Base-by-base conservation (phyloP, 257 asterid genomes). In the Solanum medicagineum region DNA sequence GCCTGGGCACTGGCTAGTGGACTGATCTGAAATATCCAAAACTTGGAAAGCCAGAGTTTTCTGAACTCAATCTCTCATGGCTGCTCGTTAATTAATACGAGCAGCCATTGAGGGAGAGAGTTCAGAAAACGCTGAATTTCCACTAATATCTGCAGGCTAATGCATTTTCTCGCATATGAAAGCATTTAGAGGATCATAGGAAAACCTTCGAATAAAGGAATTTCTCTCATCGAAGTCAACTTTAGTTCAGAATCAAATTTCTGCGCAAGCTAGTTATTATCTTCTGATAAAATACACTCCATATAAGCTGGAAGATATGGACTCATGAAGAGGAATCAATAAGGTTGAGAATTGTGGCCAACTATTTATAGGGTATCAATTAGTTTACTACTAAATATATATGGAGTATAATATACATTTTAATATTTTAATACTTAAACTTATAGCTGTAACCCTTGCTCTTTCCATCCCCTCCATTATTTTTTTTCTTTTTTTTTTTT, bases 81-180 rank as follows among this genome's bases (percentile, higher is more conserved):
- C 84, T 51, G 55, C 56, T 60, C 79, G 24, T 17, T 44, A 17
- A 44, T 47, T 36, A 19, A 22, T 51, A 70, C 15, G 16, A 1
- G 83, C 62, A 65, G 89, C 89, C 90, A 85, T 81, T 88, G 90
- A 88, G 90, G 90, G 90, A 88, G 90, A 88, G 89, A 86, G 89
- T 88, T 88, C 90, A 88, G 86, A 81, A 79, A 84, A 86, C 79
- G 4, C 89, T 87, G 29, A 26, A 49, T 86, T n/a, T n/a, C 81
- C 81, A 74, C n/a, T 42, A 71, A 44, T 69, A 3, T 29, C 11
- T 66, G 40, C 69, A 57, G 26, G 2, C 13, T 57, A 56, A 36
- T 36, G 4, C 1, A 36, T 55, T 55, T 57, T 57, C 62, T 56
- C 62, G 0, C 62, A 0, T 56, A 8, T 7, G 5, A 56, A 56